These are phyloP conservation scores for Babesia sp. DNA, from an alignment of 169 alveolate species.

Conservation along the genomic window DNA sequence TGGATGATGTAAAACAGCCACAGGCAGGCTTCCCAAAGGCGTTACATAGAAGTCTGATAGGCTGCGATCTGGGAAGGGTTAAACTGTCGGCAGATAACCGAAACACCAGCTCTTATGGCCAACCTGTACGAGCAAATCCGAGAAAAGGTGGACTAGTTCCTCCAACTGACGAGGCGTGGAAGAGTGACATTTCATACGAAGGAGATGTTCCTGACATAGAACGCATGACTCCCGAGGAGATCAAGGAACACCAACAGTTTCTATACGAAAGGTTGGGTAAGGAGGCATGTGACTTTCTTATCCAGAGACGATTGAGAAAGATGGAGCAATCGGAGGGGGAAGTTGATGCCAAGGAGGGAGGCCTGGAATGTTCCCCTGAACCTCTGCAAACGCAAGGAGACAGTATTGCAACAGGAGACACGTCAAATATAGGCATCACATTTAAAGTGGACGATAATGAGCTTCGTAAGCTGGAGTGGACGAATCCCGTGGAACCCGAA, in stretches of 20 bases:
- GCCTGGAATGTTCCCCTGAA: background rate
- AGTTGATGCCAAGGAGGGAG: background rate
- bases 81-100: background rate
- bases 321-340: background rate
- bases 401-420: background rate
- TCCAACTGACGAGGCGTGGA: background rate
- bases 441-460: constrained; percentile 46
- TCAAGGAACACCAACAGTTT: constrained; percentile 32
- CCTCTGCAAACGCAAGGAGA: background rate
- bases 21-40: constrained; percentile 51
- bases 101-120: background rate
- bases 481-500: constrained; percentile 68
- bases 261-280: constrained; percentile 44
- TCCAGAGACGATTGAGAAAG: constrained; percentile 40
- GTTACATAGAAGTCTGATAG: constrained; percentile 34
- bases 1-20: background rate
- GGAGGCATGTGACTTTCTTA: constrained; percentile 51
- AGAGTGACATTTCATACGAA: background rate
- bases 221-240: constrained; percentile 39
- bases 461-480: constrained; percentile 75
- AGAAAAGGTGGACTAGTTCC: background rate
- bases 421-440: background rate
- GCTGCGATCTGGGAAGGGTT: constrained; percentile 17
- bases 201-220: background rate
- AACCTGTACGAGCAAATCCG: no score